A percentile compares a stretch with the other conserved stretches of the same genome.
phyloP scores from a whole-genome alignment of 1,139 yeast species.

The Magnusiomyces paraingens region DNA sequence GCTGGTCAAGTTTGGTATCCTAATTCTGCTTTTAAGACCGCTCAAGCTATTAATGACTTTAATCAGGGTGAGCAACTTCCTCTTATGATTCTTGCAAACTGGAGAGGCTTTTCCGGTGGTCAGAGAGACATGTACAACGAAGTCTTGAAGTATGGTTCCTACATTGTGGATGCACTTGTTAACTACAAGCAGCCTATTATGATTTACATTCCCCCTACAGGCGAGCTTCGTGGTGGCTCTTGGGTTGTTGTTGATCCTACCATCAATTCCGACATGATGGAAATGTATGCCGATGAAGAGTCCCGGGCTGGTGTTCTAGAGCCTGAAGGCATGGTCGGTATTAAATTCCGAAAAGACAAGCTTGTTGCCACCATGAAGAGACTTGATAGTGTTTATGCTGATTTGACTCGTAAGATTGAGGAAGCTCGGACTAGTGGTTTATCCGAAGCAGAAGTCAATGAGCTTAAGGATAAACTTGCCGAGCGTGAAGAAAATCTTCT shows the following conservation, averaged over 20 bases:
- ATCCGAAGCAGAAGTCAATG: slow-evolving; percentile 58
- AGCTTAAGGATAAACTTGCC: slow-evolving; percentile 56
- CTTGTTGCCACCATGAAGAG: slow-evolving; percentile 83
- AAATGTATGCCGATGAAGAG: slow-evolving; percentile 95
- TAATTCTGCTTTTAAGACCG: slow-evolving; percentile 96
- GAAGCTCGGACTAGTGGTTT: slow-evolving; percentile 39
- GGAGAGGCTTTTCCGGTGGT: slow-evolving; percentile 99
- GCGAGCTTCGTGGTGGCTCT: slow-evolving; percentile 98
- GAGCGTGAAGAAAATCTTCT: slow-evolving; percentile 74
- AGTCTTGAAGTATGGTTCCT: slow-evolving; percentile 93
- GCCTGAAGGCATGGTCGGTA: slow-evolving; percentile 99
- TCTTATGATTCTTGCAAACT: slow-evolving; percentile 92
- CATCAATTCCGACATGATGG: slow-evolving; percentile 95
- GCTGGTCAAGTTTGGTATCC: slow-evolving; percentile 99
- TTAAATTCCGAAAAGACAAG: slow-evolving; percentile 92
- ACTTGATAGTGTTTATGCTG: slow-evolving; percentile 69
- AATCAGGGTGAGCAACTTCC: slow-evolving; percentile 97
- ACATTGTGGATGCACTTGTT: slow-evolving; percentile 92
- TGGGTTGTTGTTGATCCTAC: slow-evolving; percentile 99
- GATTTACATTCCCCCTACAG: slow-evolving; percentile 95
- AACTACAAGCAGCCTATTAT: slow-evolving; percentile 95
- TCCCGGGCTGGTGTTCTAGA: slow-evolving; percentile 98
- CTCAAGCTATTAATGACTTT: slow-evolving; percentile 96
- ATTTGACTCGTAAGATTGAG: slow-evolving; percentile 52
- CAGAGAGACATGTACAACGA: slow-evolving; percentile 99